These are phyloP conservation scores for Chalciporus piperatus DNA, from an alignment of 768 basidiomycete species.

Conservation along the genomic window DNA sequence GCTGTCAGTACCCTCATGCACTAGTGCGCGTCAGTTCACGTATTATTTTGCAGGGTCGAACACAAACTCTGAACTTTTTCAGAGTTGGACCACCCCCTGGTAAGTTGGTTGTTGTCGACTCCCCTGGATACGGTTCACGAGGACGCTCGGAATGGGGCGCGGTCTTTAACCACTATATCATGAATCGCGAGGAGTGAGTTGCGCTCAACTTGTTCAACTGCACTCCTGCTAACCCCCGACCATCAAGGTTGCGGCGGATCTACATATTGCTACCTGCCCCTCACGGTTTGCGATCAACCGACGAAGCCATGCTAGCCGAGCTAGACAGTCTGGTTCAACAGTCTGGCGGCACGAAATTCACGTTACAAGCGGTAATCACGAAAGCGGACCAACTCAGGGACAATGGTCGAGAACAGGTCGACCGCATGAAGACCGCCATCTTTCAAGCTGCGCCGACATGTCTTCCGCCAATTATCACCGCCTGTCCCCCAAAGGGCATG, in stretches of 20 bases:
- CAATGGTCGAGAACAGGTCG: constrained; percentile 35
- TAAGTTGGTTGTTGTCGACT: constrained; percentile 67
- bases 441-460: constrained; percentile 56
- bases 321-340: constrained; percentile 36
- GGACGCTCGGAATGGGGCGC: constrained; percentile 76
- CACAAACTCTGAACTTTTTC: constrained; percentile 69
- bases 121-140: constrained; percentile 76
- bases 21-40: background rate
- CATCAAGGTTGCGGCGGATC: constrained; percentile 58
- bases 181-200: constrained; percentile 59
- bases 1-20: constrained; percentile 45
- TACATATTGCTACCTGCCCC: constrained; percentile 70
- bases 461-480: constrained; percentile 61
- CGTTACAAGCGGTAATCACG: constrained; percentile 70
- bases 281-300: constrained; percentile 56
- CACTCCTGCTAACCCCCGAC: background rate
- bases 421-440: constrained; percentile 48
- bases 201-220: background rate
- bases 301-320: constrained; percentile 59
- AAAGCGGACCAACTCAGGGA: constrained; percentile 55
- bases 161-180: constrained; percentile 63
- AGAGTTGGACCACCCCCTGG: constrained; percentile 55
- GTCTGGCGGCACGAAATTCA: constrained; percentile 44
- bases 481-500: constrained; percentile 44
- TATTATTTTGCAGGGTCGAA: constrained; percentile 53